A percentile compares a stretch with the other conserved stretches of the same genome.
Evolutionary conservation across 2,329 filamentous ascomycete species (phyloP).

Genomic region (Pseudogymnoascus sp.): DNA sequence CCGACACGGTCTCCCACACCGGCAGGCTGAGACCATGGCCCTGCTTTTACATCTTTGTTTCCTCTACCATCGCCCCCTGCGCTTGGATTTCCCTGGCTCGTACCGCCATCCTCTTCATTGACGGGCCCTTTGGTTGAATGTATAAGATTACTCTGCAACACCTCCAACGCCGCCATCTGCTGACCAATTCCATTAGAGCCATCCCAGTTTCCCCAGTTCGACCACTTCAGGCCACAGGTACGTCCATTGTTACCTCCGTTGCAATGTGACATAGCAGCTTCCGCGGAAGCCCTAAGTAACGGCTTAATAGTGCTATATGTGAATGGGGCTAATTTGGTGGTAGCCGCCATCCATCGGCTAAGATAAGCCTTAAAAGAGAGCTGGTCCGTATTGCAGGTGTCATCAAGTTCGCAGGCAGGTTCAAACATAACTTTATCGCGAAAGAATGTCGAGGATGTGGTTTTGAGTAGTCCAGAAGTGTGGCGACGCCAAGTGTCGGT

Average conservation of each 20-base stretch:
- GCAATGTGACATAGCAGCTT: slow-evolving; percentile 53
- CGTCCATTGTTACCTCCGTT: slow-evolving; percentile 50
- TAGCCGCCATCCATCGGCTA: slow-evolving; percentile 54
- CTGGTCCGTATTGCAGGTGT: slow-evolving; percentile 56
- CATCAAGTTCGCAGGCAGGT: slow-evolving; percentile 56
- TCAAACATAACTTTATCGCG: slow-evolving; percentile 57
- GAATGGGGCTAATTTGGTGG: slow-evolving; percentile 58
- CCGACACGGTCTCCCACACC: slow-evolving; percentile 58
- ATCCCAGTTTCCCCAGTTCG: slow-evolving; percentile 47
- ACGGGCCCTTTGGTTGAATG: slow-evolving; percentile 36
- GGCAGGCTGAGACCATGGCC: slow-evolving; percentile 17
- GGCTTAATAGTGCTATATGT: slow-evolving; percentile 49
- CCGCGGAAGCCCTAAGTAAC: slow-evolving; percentile 48
- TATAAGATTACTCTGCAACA: slow-evolving; percentile 57
- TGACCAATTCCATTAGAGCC: slow-evolving; percentile 59
- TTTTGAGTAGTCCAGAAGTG: slow-evolving; percentile 50
- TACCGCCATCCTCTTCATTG: slow-evolving; percentile 52
- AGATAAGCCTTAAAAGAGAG: slow-evolving; percentile 60
- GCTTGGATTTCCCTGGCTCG: slow-evolving; percentile 38
- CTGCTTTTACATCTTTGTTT: neutral
- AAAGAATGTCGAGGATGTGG: slow-evolving; percentile 50
- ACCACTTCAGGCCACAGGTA: slow-evolving; percentile 58
- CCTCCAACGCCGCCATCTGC: slow-evolving; percentile 64
- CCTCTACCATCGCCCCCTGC: slow-evolving; percentile 21
- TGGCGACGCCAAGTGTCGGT: slow-evolving; percentile 51